Base-by-base conservation (phyloP, 768 basidiomycete genomes). In the Pleurotus tuoliensis region DNA sequence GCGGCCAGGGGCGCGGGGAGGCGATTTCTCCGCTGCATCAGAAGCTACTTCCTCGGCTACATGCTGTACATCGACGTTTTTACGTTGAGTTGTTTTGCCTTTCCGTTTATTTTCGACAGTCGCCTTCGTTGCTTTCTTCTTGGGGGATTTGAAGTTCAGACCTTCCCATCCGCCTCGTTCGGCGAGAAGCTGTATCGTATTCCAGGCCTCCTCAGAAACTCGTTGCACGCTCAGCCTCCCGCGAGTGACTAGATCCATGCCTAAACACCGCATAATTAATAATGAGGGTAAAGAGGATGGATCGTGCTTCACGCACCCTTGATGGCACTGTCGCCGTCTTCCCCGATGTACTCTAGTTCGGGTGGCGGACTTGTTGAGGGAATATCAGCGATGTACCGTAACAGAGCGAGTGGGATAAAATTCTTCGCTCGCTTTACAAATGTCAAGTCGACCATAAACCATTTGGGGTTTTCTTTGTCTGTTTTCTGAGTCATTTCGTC, bases 361-460 rank as follows among this genome's bases (percentile, higher is more conserved):
- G 86, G 84, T 5, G 79, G 71, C 4, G 74, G 58, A 3, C 66
- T 59, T 1, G 51, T 16, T 44, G 41, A 44, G n/a, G 41, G 9
- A 5, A 50, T 16, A 12, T 76, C 75, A 0, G 86, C 82, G 39
- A 95, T 80, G 49, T 77, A 72, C 22, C 86, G 84, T 43, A 98
- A 76, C 0, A 96, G 76, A 5, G 87, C 75, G 9, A 96, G 77
- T 2, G 94, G 87, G 9, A 96, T 80, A 53, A 93, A 93, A 71
- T 94, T 76, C 27, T 69, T 61, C 4, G 88, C 79, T 20, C 89
- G 83, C 5, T 81, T 73, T 13, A 70, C 62, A 68, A 95, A 94
- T 30, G 79, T 81, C 51, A 87, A 72, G 62, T 93, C 86, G 37
- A 94, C 90, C 94, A 98, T 98, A 74, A 79, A 94, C 94, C 94